Percentiles rank a stretch among this genome's conserved stretches.
Conservation (phyloP, 306 rosid genomes). For the Gynostemma pentaphyllum region DNA sequence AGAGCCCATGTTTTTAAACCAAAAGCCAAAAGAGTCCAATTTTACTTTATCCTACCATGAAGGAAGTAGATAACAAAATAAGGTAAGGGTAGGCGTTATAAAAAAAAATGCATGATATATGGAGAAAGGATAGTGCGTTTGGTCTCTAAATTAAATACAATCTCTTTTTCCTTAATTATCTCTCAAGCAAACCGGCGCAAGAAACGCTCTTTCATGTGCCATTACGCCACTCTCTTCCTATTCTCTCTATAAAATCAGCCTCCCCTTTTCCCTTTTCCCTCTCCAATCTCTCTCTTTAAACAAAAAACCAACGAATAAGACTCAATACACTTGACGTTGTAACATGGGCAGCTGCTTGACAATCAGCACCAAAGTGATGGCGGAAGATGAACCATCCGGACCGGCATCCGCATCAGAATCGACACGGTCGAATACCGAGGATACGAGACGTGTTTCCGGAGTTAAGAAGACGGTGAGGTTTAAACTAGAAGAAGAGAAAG, state of each 20-base stretch:
- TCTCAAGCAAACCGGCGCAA: slow-evolving; percentile 40
- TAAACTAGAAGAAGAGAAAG: slow-evolving; percentile 10
- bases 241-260: slow-evolving; percentile 8
- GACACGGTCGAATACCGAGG: slow-evolving; percentile 9
- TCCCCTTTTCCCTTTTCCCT: background rate
- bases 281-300: background rate
- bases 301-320: background rate
- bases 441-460: background rate
- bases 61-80: background rate
- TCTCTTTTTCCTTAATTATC: slow-evolving; percentile 15
- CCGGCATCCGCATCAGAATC: slow-evolving; percentile 3
- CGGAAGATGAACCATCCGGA: slow-evolving; percentile 28
- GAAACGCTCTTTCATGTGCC: slow-evolving; percentile 62
- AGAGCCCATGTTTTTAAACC: too few species aligned
- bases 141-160: background rate
- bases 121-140: background rate
- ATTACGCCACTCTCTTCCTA: background rate
- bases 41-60: background rate
- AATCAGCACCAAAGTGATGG: slow-evolving; percentile 22
- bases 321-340: background rate
- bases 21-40: background rate
- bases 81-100: background rate
- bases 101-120: background rate
- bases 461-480: slow-evolving; percentile 15
- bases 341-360: slow-evolving; percentile 74